Conservation (phyloP, 257 asterid species). For the Petrea volubilis region DNA sequence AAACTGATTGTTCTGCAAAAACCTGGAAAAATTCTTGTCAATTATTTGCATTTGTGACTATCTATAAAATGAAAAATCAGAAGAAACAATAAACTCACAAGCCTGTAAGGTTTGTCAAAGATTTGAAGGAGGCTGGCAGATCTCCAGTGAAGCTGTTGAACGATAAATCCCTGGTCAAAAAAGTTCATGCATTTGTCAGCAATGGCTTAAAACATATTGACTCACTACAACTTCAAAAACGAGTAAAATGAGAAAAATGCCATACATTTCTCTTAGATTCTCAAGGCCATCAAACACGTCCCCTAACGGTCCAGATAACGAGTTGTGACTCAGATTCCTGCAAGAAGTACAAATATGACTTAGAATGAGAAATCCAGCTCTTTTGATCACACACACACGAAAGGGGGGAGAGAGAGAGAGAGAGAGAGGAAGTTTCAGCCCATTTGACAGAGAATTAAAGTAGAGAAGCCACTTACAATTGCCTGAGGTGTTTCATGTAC, state of each 20-base stretch:
- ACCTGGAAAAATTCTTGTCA: constrained; percentile 49
- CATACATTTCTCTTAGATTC: constrained; percentile 67
- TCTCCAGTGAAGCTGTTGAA: constrained; percentile 84
- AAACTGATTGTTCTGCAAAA: constrained; percentile 69
- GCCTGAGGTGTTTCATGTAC: constrained; percentile 64
- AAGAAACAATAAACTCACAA: constrained; percentile 52
- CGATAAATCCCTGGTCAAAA: constrained; percentile 76
- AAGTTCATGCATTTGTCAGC: constrained; percentile 18
- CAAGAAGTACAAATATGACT: constrained; percentile 10
- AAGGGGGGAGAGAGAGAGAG: too few relatives aligned
- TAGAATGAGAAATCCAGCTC: constrained; percentile 12
- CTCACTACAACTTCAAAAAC: neutral
- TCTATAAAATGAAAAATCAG: constrained; percentile 4
- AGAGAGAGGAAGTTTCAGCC: neutral
- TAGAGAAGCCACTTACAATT: constrained; percentile 58
- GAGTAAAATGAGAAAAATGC: neutral
- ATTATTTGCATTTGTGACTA: constrained; percentile 11
- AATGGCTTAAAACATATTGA: neutral
- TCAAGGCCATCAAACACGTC: constrained; percentile 69
- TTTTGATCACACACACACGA: neutral
- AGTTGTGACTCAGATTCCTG: constrained; percentile 89
- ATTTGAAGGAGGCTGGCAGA: constrained; percentile 75
- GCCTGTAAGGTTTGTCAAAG: constrained; percentile 55
- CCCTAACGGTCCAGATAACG: constrained; percentile 67
- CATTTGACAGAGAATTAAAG: neutral